Conservation (phyloP, 805 yeast species). For the Nakazawaea sp. region DNA sequence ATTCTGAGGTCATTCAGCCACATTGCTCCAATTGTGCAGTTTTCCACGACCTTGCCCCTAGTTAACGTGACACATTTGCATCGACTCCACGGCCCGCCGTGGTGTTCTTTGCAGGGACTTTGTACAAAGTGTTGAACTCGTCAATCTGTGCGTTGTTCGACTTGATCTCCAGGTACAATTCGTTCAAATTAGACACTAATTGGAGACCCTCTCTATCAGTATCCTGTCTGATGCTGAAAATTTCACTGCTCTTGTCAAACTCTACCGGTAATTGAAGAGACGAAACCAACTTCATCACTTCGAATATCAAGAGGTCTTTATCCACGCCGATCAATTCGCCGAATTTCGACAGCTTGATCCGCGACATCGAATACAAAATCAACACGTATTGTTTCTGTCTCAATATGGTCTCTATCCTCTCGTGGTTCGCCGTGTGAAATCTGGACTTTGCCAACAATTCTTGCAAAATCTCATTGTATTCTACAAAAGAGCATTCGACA, state of each 20-base stretch:
- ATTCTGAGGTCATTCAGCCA: too few species aligned
- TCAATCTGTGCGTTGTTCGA: neutral
- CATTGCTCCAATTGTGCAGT: too few species aligned
- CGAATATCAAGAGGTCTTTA: neutral
- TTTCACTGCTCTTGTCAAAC: neutral
- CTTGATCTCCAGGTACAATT: neutral
- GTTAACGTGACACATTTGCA: too few species aligned
- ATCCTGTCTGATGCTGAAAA: neutral
- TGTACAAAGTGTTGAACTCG: neutral
- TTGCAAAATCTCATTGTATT: neutral
- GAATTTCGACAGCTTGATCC: neutral
- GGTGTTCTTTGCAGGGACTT: too few species aligned
- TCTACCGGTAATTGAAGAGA: neutral
- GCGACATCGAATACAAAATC: constrained; percentile 1
- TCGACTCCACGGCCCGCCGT: too few species aligned
- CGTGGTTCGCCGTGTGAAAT: constrained; percentile 1
- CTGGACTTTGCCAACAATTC: neutral
- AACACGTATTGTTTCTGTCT: constrained; percentile 9
- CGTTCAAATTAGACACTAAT: constrained; percentile 1
- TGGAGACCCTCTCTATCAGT: neutral
- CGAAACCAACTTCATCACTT: neutral
- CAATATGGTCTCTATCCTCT: neutral
- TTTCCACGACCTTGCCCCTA: too few species aligned
- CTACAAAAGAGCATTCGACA: constrained; percentile 1
- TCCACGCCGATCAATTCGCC: constrained; percentile 1